Evolutionary conservation across 768 basidiomycete genomes (phyloP).

Genomic region (Termitomyces eurrhizus): DNA sequence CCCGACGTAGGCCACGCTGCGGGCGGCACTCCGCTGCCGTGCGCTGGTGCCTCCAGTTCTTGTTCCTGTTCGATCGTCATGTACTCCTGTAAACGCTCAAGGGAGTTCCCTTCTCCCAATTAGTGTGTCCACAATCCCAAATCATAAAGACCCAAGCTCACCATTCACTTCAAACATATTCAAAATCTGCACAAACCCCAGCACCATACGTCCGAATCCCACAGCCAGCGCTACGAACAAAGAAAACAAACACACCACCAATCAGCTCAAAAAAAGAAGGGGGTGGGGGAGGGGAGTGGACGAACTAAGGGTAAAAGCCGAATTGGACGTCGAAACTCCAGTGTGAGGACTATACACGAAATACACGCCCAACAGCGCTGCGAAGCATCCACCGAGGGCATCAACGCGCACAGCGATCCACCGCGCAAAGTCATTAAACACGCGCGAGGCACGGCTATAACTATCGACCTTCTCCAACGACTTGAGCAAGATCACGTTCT

Average conservation of each 20-base stretch:
- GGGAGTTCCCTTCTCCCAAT: constrained; percentile 18
- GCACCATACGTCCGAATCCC: constrained; percentile 48
- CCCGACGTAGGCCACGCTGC: constrained; percentile 54
- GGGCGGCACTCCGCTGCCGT: constrained; percentile 38
- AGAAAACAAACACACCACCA: no score
- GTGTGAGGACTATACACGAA: constrained; percentile 52
- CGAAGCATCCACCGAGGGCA: constrained; percentile 50
- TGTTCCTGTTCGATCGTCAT: constrained; percentile 55
- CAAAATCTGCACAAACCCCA: constrained; percentile 38
- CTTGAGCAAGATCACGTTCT: constrained; percentile 39
- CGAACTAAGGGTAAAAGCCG: constrained; percentile 14
- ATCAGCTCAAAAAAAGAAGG: neutral
- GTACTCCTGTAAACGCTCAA: constrained; percentile 69
- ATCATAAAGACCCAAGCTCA: constrained; percentile 19
- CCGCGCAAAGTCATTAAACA: constrained; percentile 41
- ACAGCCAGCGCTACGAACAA: constrained; percentile 22
- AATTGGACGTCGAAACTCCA: constrained; percentile 10
- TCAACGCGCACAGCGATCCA: constrained; percentile 50
- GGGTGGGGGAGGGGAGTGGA: neutral
- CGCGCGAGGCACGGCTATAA: constrained; percentile 39
- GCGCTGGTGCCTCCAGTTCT: constrained; percentile 16
- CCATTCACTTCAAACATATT: constrained; percentile 42
- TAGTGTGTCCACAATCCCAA: no score
- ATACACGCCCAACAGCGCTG: constrained; percentile 47
- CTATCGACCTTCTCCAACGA: constrained; percentile 48